Evolutionary conservation across 352 stramenopile species (phyloP).

Genomic region (Pythium vanterpoolii): DNA sequence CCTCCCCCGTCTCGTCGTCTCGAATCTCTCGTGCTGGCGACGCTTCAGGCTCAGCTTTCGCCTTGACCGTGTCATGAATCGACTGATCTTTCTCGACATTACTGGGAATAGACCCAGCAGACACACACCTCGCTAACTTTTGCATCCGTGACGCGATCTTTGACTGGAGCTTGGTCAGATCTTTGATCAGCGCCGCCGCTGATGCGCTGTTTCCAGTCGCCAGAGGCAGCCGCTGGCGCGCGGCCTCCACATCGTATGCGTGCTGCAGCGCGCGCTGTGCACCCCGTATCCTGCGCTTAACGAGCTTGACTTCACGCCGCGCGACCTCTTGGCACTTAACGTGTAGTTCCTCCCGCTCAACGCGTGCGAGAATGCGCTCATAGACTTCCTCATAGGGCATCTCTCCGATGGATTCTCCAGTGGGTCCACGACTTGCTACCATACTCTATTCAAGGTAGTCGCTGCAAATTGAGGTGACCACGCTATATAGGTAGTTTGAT

Average conservation of each 20-base stretch:
- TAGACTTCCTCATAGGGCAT: constrained; percentile 12
- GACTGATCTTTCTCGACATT: neutral
- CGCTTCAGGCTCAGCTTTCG: neutral
- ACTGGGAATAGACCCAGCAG: neutral
- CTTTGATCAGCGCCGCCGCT: neutral
- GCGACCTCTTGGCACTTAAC: constrained; percentile 6
- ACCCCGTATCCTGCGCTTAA: neutral
- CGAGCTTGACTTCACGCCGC: neutral
- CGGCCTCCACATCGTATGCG: constrained; percentile 16
- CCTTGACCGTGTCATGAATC: neutral
- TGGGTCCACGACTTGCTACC: neutral
- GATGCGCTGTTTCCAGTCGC: neutral
- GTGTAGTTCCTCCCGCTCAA: constrained; percentile 12
- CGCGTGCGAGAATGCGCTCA: constrained; percentile 20
- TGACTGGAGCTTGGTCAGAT: constrained; percentile 4
- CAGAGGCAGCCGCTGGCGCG: neutral
- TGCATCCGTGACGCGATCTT: neutral
- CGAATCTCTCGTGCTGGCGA: neutral
- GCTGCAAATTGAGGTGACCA: neutral
- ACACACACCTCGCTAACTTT: neutral
- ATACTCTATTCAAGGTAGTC: neutral
- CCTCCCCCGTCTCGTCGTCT: neutral
- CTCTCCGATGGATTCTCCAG: neutral
- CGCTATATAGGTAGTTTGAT: no score
- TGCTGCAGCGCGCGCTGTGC: constrained; percentile 11